A percentile compares a stretch with the other conserved stretches of the same genome.
These are phyloP conservation scores for Ustilago hordei DNA, from an alignment of 1,284 basidiomycete species.

Conservation along the genomic window DNA sequence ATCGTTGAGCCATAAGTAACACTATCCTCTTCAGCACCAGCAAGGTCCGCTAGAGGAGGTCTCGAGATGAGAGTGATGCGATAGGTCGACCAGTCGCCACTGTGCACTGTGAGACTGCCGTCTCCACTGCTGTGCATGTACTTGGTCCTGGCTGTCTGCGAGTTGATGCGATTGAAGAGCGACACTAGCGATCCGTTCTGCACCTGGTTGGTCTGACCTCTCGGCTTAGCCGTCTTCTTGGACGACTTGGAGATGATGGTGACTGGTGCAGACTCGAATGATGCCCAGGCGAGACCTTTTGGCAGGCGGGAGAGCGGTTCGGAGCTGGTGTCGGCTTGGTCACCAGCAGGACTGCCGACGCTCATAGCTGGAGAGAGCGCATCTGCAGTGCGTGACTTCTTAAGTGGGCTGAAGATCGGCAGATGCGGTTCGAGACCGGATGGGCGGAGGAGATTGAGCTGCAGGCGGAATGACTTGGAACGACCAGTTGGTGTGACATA, in stretches of 20 bases:
- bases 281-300: conserved; percentile 76
- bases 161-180: conserved; percentile 95
- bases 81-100: conserved; percentile 90
- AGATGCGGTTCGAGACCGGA: conserved; percentile 41
- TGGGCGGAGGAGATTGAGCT: conserved; percentile 72
- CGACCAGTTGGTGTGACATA: conserved; percentile 89
- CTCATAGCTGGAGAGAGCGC: conserved; percentile 32
- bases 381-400: conserved; percentile 36
- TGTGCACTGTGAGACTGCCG: conserved; percentile 84
- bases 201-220: conserved; percentile 91
- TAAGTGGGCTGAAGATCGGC: conserved; percentile 49
- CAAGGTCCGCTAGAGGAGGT: conserved; percentile 56
- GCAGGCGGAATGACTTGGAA: conserved; percentile 87
- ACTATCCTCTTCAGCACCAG: conserved; percentile 53
- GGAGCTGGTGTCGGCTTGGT: conserved; percentile 17
- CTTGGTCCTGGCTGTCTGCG: conserved; percentile 94
- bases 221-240: conserved; percentile 94
- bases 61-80: conserved; percentile 77
- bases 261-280: conserved; percentile 89
- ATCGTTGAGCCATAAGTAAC: conserved; percentile 93
- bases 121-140: conserved; percentile 79
- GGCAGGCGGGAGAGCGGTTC: conserved; percentile 43
- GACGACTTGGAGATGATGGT: conserved; percentile 96
- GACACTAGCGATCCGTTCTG: conserved; percentile 89
- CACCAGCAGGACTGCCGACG: conserved; percentile 21